These are phyloP conservation scores for Solanum pinnatisectum DNA, from an alignment of 257 asterid species.

Conservation along the genomic window DNA sequence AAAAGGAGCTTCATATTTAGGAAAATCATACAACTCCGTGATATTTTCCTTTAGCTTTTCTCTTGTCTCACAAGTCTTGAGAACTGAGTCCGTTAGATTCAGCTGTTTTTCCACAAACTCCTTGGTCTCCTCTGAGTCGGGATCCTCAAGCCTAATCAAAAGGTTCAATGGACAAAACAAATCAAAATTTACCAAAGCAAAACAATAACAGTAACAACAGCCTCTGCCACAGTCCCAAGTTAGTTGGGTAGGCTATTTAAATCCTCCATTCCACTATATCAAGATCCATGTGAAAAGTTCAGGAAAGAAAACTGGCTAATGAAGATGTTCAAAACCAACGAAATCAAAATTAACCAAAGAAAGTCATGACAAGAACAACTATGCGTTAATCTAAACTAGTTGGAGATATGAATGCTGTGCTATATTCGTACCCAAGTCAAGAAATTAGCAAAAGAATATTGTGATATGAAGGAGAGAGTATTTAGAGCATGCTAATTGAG, in stretches of 20 bases:
- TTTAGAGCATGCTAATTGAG: neutral
- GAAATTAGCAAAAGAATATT: neutral
- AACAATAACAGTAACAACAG: neutral
- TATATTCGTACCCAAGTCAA: neutral
- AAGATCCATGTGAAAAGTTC: neutral
- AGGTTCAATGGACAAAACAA: slow-evolving; percentile 4
- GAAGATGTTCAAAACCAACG: neutral
- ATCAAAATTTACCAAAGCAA: neutral
- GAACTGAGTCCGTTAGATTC: slow-evolving; percentile 62
- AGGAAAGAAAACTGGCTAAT: neutral
- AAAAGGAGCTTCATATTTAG: slow-evolving; percentile 80
- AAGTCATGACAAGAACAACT: neutral
- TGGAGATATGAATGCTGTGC: neutral
- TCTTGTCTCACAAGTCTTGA: slow-evolving; percentile 60
- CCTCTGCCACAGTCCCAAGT: neutral
- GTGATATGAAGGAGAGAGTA: neutral
- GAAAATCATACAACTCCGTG: slow-evolving; percentile 59
- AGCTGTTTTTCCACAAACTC: slow-evolving; percentile 72
- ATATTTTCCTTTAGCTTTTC: slow-evolving; percentile 60
- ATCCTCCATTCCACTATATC: neutral
- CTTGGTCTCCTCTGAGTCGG: slow-evolving; percentile 83
- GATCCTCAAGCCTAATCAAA: slow-evolving; percentile 84
- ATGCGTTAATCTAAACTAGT: neutral
- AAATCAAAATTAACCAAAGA: neutral
- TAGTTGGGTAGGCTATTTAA: neutral